Base-by-base conservation (phyloP, 371 early-diverging fungal species). In the Mortierella sp. region DNA sequence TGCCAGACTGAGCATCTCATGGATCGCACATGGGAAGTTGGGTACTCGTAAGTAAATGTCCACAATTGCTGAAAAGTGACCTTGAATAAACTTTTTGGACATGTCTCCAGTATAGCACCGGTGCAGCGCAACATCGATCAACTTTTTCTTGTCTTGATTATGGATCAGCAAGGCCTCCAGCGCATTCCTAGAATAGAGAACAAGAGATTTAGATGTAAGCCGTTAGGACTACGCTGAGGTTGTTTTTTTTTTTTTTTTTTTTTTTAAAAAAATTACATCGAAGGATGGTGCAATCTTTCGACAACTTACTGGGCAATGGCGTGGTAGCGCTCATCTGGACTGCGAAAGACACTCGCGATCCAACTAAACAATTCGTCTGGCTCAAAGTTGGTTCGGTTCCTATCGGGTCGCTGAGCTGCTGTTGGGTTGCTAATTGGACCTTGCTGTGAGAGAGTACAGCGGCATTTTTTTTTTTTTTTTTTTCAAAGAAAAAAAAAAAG, bases 81-180 rank as follows among this genome's bases (percentile, higher is more conserved):
- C 92, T 72, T 90, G 88, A 1, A 92, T 89, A 52, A 88, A 84
- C 70, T 86, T 86, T 30, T 83, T 80, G 55, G 83, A 84, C 56
- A 88, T 88, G 68, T 86, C 86, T 45, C 92, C 89, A 11, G 88
- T 84, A 80, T 96, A 97, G 70, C 91, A 96, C 72, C 87, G 92
- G 64, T 86, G 86, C 26, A 93, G 86, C 18, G 88, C 86, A 66
- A 84, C 88, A 58, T 88, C 94, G 60, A 92, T 68, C 43, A 91
- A 84, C n/a, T 84, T 82, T 26, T 85, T 85, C 47, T 90, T 87
- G 46, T 87, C 86, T 60, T 87, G 86, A 58, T 96, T 93, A 64
- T 91, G 88, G 18, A 90, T 82, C 51, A 96, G 75, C 2, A 96
- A 77, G 1, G 90, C 87, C 64, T 90, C 89, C 23, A 92, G 66